Base-by-base conservation (phyloP, 257 asterid species). In the Knoxia roxburghii region DNA sequence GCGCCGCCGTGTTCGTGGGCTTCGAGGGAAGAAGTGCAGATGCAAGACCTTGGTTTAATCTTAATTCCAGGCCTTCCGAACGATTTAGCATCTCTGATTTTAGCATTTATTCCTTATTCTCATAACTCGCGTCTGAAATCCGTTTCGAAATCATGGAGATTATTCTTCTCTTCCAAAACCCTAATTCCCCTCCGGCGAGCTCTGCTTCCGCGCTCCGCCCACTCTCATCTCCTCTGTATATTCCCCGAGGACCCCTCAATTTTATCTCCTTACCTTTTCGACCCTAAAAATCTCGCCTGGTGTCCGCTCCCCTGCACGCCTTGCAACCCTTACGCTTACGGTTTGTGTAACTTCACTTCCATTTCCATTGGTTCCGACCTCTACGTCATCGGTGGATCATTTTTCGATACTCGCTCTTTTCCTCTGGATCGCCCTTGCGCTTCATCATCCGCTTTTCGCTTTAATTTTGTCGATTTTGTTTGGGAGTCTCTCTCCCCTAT, bases 201-300 rank as follows among this genome's bases (percentile, higher is more conserved):
- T 21, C 82, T 82, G 10, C 72, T 77, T 17, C 74, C 89, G 65
- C 68, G 18, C 9, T 76, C 72, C 56, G 88, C 64, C 75, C 88
- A 68, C 33, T 77, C 85, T 29, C 80, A 87, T 23, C 75, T 90
- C 23, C 79, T 90, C 29, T 84, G 97, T 72, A 64, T 90, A 37
- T 93, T 90, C 80, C 97, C 96, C 0, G 86, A 90, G 53, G 98
- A 93, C 71, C 98, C 96, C 20, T 90, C 96, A 1, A 79, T 81
- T 59, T 69, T 86, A 9, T 77, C 95, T 33, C 97, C 96, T 1
- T 86, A 81, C 58, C 75, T 93, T 14, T 93, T 87, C 55, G 97
- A 90, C 81, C 96, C 87, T 6, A 72, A 57, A 29, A 80, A 78
- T 65, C 74, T 83, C n/a, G 85, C 87, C 6, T 89, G 98, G 98